Conservation (phyloP, 78 protist species). For the Dictyostelium discoideum region dicty_2.7 NC_007088.5:7856501-7857000, state of each 20-base stretch:
- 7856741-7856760: conserved; percentile 63
- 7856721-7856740: conserved; percentile 72
- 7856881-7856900: conserved; percentile 23
- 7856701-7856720: conserved; percentile 27
- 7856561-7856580: neutral
- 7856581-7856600: neutral
- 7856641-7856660: neutral
- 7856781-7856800: conserved; percentile 63
- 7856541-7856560: conserved; percentile 43
- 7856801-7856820: conserved; percentile 8
- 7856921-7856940: neutral
- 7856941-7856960: neutral
- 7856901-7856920: conserved; percentile 58
- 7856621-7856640: neutral
- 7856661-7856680: conserved; percentile 40
- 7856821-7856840: neutral
- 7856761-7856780: conserved; percentile 29
- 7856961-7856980: too few relatives aligned
- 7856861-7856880: conserved; percentile 40
- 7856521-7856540: neutral
- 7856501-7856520: neutral
- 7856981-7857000: too few relatives aligned
- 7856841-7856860: neutral
- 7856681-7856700: neutral
- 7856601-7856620: neutral